Evolutionary conservation across 1,284 basidiomycete species (phyloP).

Genomic region (Cutaneotrichosporon sp.): DNA sequence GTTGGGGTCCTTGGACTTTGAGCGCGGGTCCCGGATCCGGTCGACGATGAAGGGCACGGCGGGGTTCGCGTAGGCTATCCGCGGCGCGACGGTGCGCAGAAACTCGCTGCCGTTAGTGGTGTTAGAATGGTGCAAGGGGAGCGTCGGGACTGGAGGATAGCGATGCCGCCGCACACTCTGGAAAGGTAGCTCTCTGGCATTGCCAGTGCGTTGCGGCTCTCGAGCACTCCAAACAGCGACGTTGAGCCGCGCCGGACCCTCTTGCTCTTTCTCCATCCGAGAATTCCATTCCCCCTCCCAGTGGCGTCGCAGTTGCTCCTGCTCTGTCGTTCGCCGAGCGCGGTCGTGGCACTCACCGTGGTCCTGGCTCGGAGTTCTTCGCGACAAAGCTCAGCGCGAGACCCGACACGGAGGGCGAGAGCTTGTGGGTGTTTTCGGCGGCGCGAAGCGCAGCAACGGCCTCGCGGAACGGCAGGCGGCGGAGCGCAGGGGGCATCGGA

Average conservation of each 20-base stretch:
- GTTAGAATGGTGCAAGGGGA: not conserved
- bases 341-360: conserved; percentile 30
- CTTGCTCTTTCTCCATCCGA: no score
- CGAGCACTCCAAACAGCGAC: no score
- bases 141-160: no score
- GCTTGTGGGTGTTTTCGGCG: conserved; percentile 20
- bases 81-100: conserved; percentile 29
- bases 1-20: conserved; percentile 24
- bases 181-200: no score
- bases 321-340: not conserved
- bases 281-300: no score
- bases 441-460: conserved; percentile 21
- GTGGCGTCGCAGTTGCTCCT: not conserved
- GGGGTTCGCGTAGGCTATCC: conserved; percentile 42
- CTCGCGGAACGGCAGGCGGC: conserved; percentile 26
- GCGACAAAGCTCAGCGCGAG: conserved; percentile 28
- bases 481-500: not conserved
- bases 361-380: conserved; percentile 30
- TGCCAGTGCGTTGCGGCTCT: no score
- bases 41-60: conserved; percentile 26
- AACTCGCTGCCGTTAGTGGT: no score
- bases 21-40: conserved; percentile 28
- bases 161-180: no score
- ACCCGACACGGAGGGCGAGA: conserved; percentile 23
- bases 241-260: no score